Evolutionary conservation across 768 basidiomycete species (phyloP), one percentile per base, ranked within the genome.

Genomic region (Mycena floridula): DNA sequence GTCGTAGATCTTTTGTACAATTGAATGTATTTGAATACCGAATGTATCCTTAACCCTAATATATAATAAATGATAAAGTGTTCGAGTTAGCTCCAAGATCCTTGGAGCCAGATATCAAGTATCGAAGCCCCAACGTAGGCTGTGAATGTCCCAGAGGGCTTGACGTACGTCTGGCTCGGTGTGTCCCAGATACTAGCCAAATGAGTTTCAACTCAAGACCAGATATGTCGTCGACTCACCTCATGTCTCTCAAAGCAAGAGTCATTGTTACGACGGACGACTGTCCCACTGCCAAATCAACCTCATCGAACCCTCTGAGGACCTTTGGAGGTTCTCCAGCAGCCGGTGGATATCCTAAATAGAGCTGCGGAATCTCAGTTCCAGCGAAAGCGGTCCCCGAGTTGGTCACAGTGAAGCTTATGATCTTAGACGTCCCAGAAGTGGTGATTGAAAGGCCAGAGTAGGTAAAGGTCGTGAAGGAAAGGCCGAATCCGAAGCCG

Each of bases 401-500:
- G 54, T 82, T 80, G 24, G 53, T 57, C 1, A 81, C 60, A 1
- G 59, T 63, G 53, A 81, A 79, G 1, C 61, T 59, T 15, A 77
- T 53, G 3, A 58, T 50, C 35, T 61, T 57, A 0, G 62, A 60
- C n/a, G 62, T 55, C 13, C 58, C 60, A 3, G 67, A 62, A 11
- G 61, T 44, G 7, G 57, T 37, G 38, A 78, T 63, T 3, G 66
- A 55, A 32, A 85, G 59, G 16, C 65, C 60, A 7, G 79, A 76
- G 59, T 85, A 87, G 3, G 68, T 56, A 59, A 89, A 90, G 0
- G 72, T 76, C 38, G 87, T 86, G 60, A 88, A 90, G 3, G 77
- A 80, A 12, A 89, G 66, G 2, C 86, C 86, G 56, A 76, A 86
- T 4, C 85, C 85, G 59, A 87, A 88, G 52, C 79, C 73, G 55